A percentile compares a stretch with the other conserved stretches of the same genome.
Evolutionary conservation across 441 rosid species (phyloP).

Genomic region (Flueggea neowawraea): DNA sequence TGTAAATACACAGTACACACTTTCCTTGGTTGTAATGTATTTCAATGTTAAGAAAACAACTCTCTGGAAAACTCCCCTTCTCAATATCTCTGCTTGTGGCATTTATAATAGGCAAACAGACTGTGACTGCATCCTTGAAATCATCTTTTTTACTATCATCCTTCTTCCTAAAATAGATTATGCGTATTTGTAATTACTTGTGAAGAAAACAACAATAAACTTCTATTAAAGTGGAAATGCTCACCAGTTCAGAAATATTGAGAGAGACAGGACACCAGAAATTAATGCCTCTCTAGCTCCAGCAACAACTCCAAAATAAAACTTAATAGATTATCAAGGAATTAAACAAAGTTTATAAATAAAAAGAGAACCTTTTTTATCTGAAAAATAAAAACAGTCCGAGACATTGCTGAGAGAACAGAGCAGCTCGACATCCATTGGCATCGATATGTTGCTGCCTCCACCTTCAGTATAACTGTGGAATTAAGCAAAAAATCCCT

Average conservation of each 20-base stretch:
- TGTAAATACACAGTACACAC: slow-evolving; percentile 2
- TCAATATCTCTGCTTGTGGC: slow-evolving; percentile 79
- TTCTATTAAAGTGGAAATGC: slow-evolving; percentile 12
- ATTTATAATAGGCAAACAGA: slow-evolving; percentile 78
- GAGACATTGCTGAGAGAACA: too few relatives aligned
- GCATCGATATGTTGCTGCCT: too few relatives aligned
- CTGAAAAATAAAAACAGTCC: too few relatives aligned
- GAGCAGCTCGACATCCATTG: too few relatives aligned
- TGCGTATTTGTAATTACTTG: slow-evolving; percentile 7
- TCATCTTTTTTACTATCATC: slow-evolving; percentile 88
- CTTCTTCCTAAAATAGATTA: slow-evolving; percentile 61
- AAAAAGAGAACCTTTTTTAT: too few relatives aligned
- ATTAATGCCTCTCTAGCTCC: slow-evolving; percentile 96
- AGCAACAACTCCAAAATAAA: slow-evolving; percentile 85
- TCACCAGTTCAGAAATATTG: slow-evolving; percentile 93
- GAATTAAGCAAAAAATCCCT: too few relatives aligned
- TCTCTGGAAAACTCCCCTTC: slow-evolving; percentile 73
- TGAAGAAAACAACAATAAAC: slow-evolving; percentile 8
- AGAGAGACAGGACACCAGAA: slow-evolving; percentile 81
- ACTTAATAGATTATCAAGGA: slow-evolving; percentile 42
- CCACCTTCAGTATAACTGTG: too few relatives aligned
- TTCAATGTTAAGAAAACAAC: slow-evolving; percentile 66
- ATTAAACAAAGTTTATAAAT: slow-evolving; percentile 10
- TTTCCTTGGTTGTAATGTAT: slow-evolving; percentile 79
- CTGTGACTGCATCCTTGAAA: slow-evolving; percentile 83